Conservation (phyloP, 192 early-diverging fungal genomes). For the Backusella psychrophila region DNA sequence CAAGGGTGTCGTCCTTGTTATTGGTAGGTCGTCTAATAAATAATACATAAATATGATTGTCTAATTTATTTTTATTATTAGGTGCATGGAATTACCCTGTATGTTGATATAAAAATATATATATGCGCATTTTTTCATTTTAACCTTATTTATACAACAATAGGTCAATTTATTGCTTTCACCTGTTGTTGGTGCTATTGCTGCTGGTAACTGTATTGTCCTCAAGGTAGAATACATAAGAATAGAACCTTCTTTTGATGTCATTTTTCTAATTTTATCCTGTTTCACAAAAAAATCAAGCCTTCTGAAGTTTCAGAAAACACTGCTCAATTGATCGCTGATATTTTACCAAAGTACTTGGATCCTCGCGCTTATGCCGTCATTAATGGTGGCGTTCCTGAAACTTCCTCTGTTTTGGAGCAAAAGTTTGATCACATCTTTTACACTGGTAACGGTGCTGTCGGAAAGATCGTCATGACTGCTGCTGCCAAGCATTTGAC, state of each 20-base stretch:
- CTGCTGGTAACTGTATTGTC: conserved; percentile 83
- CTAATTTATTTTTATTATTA: conserved; percentile 13
- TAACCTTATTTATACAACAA: neutral
- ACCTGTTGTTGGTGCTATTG: conserved; percentile 83
- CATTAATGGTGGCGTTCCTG: conserved; percentile 75
- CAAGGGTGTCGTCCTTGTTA: conserved; percentile 67
- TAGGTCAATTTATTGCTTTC: conserved; percentile 60
- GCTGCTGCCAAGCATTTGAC: conserved; percentile 83
- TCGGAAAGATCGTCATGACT: conserved; percentile 76
- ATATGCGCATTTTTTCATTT: neutral
- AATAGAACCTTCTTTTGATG: neutral
- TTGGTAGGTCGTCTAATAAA: conserved; percentile 46
- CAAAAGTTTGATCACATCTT: conserved; percentile 84
- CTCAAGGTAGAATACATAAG: conserved; percentile 43
- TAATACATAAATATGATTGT: neutral
- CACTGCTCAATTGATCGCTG: conserved; percentile 59
- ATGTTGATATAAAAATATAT: neutral
- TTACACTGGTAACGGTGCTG: conserved; percentile 80
- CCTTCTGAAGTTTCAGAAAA: conserved; percentile 81
- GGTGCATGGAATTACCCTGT: conserved; percentile 58
- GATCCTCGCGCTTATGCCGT: conserved; percentile 64
- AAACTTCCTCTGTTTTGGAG: conserved; percentile 60
- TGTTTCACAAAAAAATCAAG: conserved; percentile 13
- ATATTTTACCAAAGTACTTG: conserved; percentile 73
- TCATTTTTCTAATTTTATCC: neutral